Base-by-base conservation (phyloP, 371 early-diverging fungal species). In the Haplosporangium sp. region DNA sequence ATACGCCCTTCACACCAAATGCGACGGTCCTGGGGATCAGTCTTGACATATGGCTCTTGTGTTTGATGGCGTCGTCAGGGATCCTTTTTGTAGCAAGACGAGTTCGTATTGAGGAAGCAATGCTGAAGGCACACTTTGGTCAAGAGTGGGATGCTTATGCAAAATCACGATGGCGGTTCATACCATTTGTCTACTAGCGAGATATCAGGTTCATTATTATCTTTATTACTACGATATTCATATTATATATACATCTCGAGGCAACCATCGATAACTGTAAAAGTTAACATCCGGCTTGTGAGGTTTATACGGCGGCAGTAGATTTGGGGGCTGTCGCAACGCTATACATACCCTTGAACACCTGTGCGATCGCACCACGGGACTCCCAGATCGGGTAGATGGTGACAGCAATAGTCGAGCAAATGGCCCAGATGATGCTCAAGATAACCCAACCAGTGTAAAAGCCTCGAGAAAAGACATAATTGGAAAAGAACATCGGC, bases 371-470 rank as follows among this genome's bases (percentile, higher is more conserved):
- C 6, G 86, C 75, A 5, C 47, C 67, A 6, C 91, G 83, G 1
- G 89, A 82, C 61, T 91, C 91, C 81, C 81, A 83, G 0, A 91
- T 48, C 0, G 91, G 92, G 60, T 86, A 89, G 42, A 91, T 61
- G 18, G 86, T 87, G 23, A 90, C 90, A 0, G 84, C 85, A 51
- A 82, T 54, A 0, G 89, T 80, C 37, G 89, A 84, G 41, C 83
- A 72, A 54, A 90, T 83, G 10, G 86, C 83, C 92, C 92, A 92
- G 38, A 86, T 79, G 46, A 92, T 85, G 40, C 87, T 84, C 2
- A 92, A 82, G 0, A 86, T 68, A 5, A 91, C 86, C 92, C 92
- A 91, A 0, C 90, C 90, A 0, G 87, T 88, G 64, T 91, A 91
- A 82, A 91, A 92, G 0, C 81, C 67, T 37, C 81, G 81, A 8